Conservation (phyloP, 148 eudicot genomes). For the Euryodendron excelsum region DNA sequence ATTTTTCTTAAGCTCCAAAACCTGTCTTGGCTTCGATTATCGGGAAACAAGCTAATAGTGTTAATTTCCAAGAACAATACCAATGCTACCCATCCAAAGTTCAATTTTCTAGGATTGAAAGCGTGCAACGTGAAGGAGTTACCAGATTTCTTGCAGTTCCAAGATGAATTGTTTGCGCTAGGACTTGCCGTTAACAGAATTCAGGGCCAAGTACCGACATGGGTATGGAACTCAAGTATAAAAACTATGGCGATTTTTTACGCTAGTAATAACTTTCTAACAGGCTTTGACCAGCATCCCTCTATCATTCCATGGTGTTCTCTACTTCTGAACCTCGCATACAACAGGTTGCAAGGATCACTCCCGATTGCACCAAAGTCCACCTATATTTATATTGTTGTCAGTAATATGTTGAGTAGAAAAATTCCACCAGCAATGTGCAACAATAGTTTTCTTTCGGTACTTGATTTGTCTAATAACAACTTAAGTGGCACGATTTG, state of each 20-base stretch:
- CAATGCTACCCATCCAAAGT: constrained; percentile 8
- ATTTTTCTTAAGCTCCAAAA: constrained; percentile 10
- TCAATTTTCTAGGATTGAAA: background rate
- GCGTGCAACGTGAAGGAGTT: constrained; percentile 19
- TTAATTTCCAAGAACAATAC: background rate
- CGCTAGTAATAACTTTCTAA: background rate
- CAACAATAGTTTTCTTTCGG: too few relatives aligned
- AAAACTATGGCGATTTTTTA: too few relatives aligned
- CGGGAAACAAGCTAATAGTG: background rate
- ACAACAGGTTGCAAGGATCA: too few relatives aligned
- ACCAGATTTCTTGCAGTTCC: constrained; percentile 19
- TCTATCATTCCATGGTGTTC: background rate
- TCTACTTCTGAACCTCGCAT: constrained; percentile 1
- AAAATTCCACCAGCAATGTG: constrained; percentile 29
- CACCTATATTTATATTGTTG: background rate
- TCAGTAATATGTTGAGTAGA: constrained; percentile 25
- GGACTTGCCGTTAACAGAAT: constrained; percentile 15
- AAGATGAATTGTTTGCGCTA: background rate
- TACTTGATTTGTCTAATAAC: too few relatives aligned
- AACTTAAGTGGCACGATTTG: too few relatives aligned
- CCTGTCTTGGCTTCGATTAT: background rate
- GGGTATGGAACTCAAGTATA: too few relatives aligned
- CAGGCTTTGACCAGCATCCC: constrained; percentile 8
- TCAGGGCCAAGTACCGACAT: constrained; percentile 19
- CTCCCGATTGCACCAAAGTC: constrained; percentile 21